Percentiles rank a stretch among this genome's conserved stretches.
Conservation (phyloP, 2,329 filamentous ascomycete species). For the Leptographium procerum region DNA sequence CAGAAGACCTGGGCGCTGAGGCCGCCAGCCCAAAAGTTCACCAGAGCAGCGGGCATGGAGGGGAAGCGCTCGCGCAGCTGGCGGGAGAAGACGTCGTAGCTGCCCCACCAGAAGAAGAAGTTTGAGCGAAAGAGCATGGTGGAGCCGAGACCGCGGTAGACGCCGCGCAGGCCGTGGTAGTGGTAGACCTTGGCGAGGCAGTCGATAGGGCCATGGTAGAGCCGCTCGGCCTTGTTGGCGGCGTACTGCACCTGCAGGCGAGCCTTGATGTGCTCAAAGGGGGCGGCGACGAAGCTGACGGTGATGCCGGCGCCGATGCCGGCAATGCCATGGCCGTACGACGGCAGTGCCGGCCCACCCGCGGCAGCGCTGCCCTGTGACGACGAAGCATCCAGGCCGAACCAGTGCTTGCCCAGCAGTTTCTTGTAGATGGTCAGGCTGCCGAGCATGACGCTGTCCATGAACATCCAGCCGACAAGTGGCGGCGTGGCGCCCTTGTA, state of each 20-base stretch:
- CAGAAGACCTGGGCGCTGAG: slow-evolving; percentile 90
- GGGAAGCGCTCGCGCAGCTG: slow-evolving; percentile 53
- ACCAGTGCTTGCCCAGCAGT: slow-evolving; percentile 69
- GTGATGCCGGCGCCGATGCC: slow-evolving; percentile 80
- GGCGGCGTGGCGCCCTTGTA: slow-evolving; percentile 95
- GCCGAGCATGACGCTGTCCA: slow-evolving; percentile 87
- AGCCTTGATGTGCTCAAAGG: slow-evolving; percentile 91
- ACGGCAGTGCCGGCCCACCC: slow-evolving; percentile 46
- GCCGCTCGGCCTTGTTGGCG: slow-evolving; percentile 59
- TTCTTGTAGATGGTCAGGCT: slow-evolving; percentile 84
- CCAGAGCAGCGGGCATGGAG: slow-evolving; percentile 57
- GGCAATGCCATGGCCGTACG: slow-evolving; percentile 75
- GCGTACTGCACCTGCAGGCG: slow-evolving; percentile 91
- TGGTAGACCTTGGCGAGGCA: slow-evolving; percentile 59
- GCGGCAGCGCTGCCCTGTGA: slow-evolving; percentile 21
- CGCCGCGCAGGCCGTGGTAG: slow-evolving; percentile 63
- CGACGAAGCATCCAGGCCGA: slow-evolving; percentile 30
- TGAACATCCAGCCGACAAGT: slow-evolving; percentile 95
- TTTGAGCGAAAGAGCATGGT: slow-evolving; percentile 83
- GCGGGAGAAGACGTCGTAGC: slow-evolving; percentile 74
- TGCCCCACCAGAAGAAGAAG: slow-evolving; percentile 99
- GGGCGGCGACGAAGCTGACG: slow-evolving; percentile 84
- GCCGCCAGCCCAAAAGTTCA: slow-evolving; percentile 97
- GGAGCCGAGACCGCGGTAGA: slow-evolving; percentile 77
- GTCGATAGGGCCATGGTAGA: slow-evolving; percentile 82